These are phyloP conservation scores for Elsinoe ampelina DNA, from an alignment of 2,329 filamentous ascomycete species.

Conservation along the genomic window DNA sequence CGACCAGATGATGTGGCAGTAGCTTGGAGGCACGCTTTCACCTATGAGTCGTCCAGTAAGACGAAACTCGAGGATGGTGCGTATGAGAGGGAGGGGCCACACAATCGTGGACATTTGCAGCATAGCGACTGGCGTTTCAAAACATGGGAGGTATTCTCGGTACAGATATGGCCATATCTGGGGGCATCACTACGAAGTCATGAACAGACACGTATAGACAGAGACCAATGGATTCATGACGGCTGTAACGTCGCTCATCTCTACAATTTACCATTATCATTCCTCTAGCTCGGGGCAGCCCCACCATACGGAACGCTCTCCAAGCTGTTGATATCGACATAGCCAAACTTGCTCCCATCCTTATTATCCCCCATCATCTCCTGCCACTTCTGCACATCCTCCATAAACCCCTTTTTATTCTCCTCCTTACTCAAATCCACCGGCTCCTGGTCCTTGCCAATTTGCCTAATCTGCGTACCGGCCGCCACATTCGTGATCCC, in stretches of 20 bases:
- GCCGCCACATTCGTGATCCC: conserved; percentile 38
- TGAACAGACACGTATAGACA: neutral
- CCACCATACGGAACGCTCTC: conserved; percentile 31
- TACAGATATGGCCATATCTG: neutral
- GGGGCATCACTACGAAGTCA: conserved; percentile 5
- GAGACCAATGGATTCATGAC: neutral
- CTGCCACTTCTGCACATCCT: conserved; percentile 39
- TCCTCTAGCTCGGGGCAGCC: conserved; percentile 8
- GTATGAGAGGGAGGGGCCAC: no score
- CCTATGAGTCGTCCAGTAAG: neutral
- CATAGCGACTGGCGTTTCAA: conserved; percentile 6
- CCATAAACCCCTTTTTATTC: conserved; percentile 40
- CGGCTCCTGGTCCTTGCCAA: conserved; percentile 45
- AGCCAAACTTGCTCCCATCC: conserved; percentile 34
- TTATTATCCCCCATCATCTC: conserved; percentile 33
- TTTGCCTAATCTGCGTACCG: conserved; percentile 43
- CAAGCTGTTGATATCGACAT: conserved; percentile 35
- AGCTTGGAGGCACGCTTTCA: neutral
- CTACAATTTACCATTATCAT: neutral
- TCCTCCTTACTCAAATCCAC: conserved; percentile 42
- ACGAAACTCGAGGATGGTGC: neutral
- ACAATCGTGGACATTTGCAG: neutral
- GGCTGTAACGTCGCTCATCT: neutral
- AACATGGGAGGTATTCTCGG: neutral
- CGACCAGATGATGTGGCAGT: conserved; percentile 7